Conservation (phyloP, 2,329 filamentous ascomycete genomes). For the Fusarium sp. region DNA sequence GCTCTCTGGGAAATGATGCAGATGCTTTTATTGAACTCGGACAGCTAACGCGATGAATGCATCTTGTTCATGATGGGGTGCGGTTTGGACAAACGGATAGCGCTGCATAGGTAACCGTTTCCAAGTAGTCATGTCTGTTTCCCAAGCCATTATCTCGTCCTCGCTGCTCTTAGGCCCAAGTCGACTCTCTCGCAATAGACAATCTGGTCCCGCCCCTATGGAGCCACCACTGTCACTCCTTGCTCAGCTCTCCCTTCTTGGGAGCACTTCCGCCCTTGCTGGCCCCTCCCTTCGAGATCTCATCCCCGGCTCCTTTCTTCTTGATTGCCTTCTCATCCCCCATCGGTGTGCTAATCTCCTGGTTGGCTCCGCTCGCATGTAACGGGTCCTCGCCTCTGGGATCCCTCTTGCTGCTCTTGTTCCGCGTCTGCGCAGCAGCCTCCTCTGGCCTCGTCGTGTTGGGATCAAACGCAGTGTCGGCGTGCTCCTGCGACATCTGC, state of each 20-base stretch:
- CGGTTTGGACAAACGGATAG: too few relatives aligned
- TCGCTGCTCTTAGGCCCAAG: too few relatives aligned
- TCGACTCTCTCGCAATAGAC: too few relatives aligned
- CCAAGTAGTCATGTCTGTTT: too few relatives aligned
- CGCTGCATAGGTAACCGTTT: too few relatives aligned
- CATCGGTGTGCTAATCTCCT: constrained; percentile 58
- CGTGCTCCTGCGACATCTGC: constrained; percentile 67
- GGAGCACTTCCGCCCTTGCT: constrained; percentile 51
- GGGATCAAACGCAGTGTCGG: constrained; percentile 78
- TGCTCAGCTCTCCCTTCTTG: constrained; percentile 49
- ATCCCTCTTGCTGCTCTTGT: constrained; percentile 55
- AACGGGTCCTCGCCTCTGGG: constrained; percentile 52
- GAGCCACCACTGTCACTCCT: constrained; percentile 4
- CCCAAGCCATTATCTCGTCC: too few relatives aligned
- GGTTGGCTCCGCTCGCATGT: constrained; percentile 62
- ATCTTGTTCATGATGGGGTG: too few relatives aligned
- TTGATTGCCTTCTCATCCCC: constrained; percentile 55
- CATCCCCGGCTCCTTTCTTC: constrained; percentile 51
- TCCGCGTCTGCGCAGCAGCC: constrained; percentile 67
- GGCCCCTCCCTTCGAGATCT: constrained; percentile 54
- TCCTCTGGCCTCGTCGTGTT: constrained; percentile 77
- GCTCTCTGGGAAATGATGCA: too few relatives aligned
- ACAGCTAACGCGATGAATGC: too few relatives aligned
- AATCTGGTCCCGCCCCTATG: neutral
- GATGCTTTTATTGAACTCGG: too few relatives aligned